Evolutionary conservation across 2,329 filamentous ascomycete genomes (phyloP).

Genomic region (Aspergillus melleus): DNA sequence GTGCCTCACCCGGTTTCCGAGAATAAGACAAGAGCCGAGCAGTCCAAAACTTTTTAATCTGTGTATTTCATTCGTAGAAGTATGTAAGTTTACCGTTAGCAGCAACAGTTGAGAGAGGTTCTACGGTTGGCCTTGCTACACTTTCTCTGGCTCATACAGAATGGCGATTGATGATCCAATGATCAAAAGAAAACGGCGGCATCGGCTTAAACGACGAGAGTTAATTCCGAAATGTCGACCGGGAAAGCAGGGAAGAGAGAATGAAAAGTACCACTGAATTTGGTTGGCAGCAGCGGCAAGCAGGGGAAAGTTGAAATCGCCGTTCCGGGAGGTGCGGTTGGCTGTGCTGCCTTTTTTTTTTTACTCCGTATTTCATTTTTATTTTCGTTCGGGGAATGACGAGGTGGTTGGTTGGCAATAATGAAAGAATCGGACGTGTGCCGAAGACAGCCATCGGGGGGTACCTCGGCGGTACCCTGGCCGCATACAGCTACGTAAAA

Average conservation of each 20-base stretch:
- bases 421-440: conserved; percentile 19
- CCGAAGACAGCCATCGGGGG: conserved; percentile 17
- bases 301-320: conserved; percentile 20
- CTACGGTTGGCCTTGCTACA: conserved; percentile 7
- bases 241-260: conserved; percentile 12
- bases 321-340: conserved; percentile 15
- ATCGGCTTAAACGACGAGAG: conserved; percentile 17
- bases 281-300: conserved; percentile 26
- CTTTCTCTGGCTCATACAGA: conserved; percentile 10
- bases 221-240: conserved; percentile 23
- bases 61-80: conserved; percentile 1
- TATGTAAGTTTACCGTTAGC: conserved; percentile 6
- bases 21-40: conserved; percentile 16
- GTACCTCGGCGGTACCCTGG: conserved; percentile 19
- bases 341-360: conserved; percentile 3
- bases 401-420: conserved; percentile 15
- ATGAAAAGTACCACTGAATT: conserved; percentile 14
- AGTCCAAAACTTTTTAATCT: conserved; percentile 5
- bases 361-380: not conserved
- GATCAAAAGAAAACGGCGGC: conserved; percentile 17
- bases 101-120: not conserved
- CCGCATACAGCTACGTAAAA: conserved; percentile 23
- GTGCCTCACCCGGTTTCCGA: conserved; percentile 21
- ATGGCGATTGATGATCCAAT: conserved; percentile 12
- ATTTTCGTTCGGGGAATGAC: conserved; percentile 1